Percentiles rank a stretch among this genome's conserved stretches.
Evolutionary conservation across 2,329 filamentous ascomycete genomes (phyloP).

Genomic region (Cladophialophora chaetospira): DNA sequence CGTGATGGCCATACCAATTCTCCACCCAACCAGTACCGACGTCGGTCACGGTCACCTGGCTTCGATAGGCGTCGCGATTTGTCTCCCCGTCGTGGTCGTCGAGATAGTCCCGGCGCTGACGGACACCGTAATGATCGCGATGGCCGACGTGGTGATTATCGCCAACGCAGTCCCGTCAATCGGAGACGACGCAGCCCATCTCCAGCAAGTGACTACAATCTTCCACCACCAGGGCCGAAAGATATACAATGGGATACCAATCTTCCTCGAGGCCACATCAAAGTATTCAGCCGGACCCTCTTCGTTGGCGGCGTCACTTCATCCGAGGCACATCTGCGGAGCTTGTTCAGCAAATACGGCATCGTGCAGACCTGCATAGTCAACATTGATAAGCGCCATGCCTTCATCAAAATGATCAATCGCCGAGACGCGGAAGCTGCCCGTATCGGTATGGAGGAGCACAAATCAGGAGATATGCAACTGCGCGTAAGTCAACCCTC

Average conservation of each 20-base stretch:
- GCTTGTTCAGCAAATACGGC: constrained; percentile 78
- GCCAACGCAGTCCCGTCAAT: constrained; percentile 79
- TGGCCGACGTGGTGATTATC: constrained; percentile 65
- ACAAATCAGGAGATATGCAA: constrained; percentile 70
- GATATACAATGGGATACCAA: constrained; percentile 77
- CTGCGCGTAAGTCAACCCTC: constrained; percentile 61
- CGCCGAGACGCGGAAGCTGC: constrained; percentile 81
- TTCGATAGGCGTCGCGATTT: constrained; percentile 69
- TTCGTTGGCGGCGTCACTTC: constrained; percentile 95
- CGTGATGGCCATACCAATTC: constrained; percentile 63
- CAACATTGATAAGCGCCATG: constrained; percentile 96
- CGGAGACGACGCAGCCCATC: constrained; percentile 65
- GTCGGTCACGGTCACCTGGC: constrained; percentile 77
- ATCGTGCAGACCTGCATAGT: constrained; percentile 96
- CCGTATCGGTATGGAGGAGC: constrained; percentile 83
- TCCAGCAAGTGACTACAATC: constrained; percentile 46
- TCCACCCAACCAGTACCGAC: constrained; percentile 63
- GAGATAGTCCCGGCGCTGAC: constrained; percentile 69
- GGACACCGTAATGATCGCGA: constrained; percentile 60
- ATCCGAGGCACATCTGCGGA: constrained; percentile 78
- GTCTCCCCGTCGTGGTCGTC: constrained; percentile 60
- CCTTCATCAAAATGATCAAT: constrained; percentile 97
- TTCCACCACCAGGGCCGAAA: constrained; percentile 62
- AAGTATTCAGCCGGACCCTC: constrained; percentile 89
- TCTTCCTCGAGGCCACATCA: constrained; percentile 77